Percentiles rank a stretch among this genome's conserved stretches.
These are phyloP conservation scores for Tolypocladium nubicola DNA, from an alignment of 2,329 filamentous ascomycete genomes.

Conservation along the genomic window DNA sequence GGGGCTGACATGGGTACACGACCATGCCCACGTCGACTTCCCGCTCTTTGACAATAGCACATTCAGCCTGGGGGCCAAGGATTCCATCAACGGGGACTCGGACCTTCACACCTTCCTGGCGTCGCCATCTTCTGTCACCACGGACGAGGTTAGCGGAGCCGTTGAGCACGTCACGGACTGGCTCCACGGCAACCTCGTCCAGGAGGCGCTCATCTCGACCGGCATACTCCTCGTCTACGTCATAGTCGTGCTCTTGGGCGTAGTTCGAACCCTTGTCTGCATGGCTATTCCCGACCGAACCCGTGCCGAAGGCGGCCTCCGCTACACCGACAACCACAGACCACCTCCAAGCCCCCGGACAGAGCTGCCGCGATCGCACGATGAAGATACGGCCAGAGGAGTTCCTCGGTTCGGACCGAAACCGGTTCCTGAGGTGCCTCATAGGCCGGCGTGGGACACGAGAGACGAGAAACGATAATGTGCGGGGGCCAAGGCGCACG, in stretches of 20 bases:
- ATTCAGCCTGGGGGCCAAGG: constrained; percentile 69
- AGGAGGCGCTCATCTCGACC: constrained; percentile 71
- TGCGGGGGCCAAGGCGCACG: neutral
- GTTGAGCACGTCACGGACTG: constrained; percentile 59
- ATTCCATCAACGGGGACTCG: constrained; percentile 45
- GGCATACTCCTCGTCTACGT: constrained; percentile 68
- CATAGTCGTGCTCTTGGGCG: constrained; percentile 63
- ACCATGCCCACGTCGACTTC: constrained; percentile 74
- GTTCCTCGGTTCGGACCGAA: neutral
- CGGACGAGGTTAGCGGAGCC: constrained; percentile 72
- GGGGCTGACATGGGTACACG: constrained; percentile 86
- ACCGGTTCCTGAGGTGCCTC: neutral
- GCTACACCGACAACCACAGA: constrained; percentile 20
- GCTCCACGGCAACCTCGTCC: constrained; percentile 56
- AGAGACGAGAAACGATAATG: neutral
- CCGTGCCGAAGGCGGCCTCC: constrained; percentile 41
- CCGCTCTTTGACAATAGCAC: constrained; percentile 69
- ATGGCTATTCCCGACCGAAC: constrained; percentile 49
- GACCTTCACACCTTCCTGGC: constrained; percentile 63
- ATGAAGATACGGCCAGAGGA: neutral
- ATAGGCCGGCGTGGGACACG: neutral
- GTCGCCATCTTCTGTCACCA: constrained; percentile 60
- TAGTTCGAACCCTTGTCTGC: constrained; percentile 53
- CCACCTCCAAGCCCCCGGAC: constrained; percentile 13
- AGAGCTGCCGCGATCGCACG: neutral